Conservation (phyloP, 2,329 filamentous ascomycete species). For the Trichoderma polysporum region DNA sequence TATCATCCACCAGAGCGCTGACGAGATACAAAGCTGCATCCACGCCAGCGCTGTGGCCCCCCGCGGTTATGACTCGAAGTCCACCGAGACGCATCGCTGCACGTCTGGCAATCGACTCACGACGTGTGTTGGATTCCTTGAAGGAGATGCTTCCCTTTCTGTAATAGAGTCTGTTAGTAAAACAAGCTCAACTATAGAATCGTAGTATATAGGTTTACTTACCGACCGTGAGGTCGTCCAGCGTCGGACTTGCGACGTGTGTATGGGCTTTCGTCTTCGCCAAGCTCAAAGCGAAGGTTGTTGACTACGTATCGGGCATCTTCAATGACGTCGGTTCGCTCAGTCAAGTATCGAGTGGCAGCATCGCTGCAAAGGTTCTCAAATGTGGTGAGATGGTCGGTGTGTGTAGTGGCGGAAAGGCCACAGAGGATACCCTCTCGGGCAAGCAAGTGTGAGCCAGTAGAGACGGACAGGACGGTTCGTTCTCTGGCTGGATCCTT, state of each 20-base stretch:
- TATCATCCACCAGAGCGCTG: conserved; percentile 76
- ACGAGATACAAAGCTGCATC: conserved; percentile 85
- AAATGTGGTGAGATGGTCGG: conserved; percentile 75
- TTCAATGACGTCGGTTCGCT: conserved; percentile 81
- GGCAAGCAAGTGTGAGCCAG: conserved; percentile 74
- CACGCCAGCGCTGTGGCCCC: conserved; percentile 75
- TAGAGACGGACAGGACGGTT: conserved; percentile 77
- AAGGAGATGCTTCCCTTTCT: conserved; percentile 84
- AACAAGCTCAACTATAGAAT: background rate
- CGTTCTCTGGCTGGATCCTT: conserved; percentile 76
- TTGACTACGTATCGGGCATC: conserved; percentile 83
- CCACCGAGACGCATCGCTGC: conserved; percentile 70
- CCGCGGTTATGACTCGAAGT: conserved; percentile 74
- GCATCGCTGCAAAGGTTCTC: conserved; percentile 79
- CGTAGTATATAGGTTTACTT: conserved; percentile 31
- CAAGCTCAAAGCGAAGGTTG: conserved; percentile 83
- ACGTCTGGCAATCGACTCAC: conserved; percentile 78
- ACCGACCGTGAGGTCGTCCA: conserved; percentile 61
- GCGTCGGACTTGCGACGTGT: conserved; percentile 72
- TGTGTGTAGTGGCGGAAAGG: conserved; percentile 78
- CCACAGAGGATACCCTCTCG: conserved; percentile 75
- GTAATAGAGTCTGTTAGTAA: conserved; percentile 27
- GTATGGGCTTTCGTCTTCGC: conserved; percentile 81
- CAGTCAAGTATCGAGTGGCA: conserved; percentile 65
- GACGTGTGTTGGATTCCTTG: conserved; percentile 70